Percentiles rank a stretch among this genome's conserved stretches.
Evolutionary conservation across 2,329 filamentous ascomycete genomes (phyloP).

Genomic region (Dactylellina parvicollis): DNA sequence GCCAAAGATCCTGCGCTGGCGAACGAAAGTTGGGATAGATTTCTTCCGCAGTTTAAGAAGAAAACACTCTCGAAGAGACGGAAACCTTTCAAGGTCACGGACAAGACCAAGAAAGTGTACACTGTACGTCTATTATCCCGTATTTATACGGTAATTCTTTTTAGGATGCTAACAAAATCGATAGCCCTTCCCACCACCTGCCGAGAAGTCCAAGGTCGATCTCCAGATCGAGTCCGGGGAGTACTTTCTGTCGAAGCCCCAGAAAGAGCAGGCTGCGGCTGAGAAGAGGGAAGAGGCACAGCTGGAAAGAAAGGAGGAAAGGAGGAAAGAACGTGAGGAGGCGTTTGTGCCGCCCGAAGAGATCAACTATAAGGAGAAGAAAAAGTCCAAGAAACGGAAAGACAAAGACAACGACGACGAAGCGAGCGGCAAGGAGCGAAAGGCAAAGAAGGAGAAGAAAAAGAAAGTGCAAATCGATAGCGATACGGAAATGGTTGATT

Average conservation of each 20-base stretch:
- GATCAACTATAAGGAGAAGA: constrained; percentile 55
- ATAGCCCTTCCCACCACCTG: constrained; percentile 86
- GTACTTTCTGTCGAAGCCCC: constrained; percentile 93
- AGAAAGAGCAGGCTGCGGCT: constrained; percentile 83
- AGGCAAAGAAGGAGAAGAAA: constrained; percentile 51
- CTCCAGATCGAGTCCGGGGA: constrained; percentile 97
- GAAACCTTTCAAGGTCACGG: constrained; percentile 83
- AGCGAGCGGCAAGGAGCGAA: constrained; percentile 17
- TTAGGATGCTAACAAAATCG: constrained; percentile 19
- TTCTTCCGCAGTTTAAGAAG: constrained; percentile 97
- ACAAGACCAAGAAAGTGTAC: constrained; percentile 94
- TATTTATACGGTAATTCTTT: not conserved
- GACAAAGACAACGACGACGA: constrained; percentile 27
- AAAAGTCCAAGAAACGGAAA: constrained; percentile 48
- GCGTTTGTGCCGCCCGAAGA: constrained; percentile 91
- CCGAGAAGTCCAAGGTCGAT: constrained; percentile 99
- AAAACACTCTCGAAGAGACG: constrained; percentile 84
- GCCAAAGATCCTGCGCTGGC: constrained; percentile 87
- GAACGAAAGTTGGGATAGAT: constrained; percentile 92
- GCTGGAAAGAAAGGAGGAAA: constrained; percentile 86
- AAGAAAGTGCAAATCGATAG: constrained; percentile 30
- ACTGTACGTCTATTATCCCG: constrained; percentile 64
- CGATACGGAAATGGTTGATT: constrained; percentile 28
- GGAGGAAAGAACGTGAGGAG: constrained; percentile 82
- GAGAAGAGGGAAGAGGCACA: constrained; percentile 86